A percentile compares a stretch with the other conserved stretches of the same genome.
Conservation (phyloP, 2,329 filamentous ascomycete genomes). For the Monilinia fructicola region DNA sequence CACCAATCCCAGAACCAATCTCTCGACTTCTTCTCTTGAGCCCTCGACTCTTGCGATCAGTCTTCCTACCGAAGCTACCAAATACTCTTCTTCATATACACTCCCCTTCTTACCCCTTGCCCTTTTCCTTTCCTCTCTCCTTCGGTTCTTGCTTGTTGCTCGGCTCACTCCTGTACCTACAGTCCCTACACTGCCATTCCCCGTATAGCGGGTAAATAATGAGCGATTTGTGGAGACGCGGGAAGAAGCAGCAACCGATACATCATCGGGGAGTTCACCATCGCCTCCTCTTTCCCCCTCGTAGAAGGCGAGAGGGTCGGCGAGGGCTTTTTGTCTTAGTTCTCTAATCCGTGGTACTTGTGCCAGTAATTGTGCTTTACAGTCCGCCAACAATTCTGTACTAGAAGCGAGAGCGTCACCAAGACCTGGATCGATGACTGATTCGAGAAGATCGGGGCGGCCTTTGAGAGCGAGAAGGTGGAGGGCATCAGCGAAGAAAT, state of each 20-base stretch:
- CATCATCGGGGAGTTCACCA: slow-evolving; percentile 81
- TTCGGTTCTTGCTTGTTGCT: slow-evolving; percentile 82
- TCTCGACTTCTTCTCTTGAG: slow-evolving; percentile 66
- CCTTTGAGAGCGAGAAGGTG: slow-evolving; percentile 65
- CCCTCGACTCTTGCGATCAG: slow-evolving; percentile 80
- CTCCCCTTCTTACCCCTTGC: slow-evolving; percentile 94
- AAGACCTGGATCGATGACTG: slow-evolving; percentile 73
- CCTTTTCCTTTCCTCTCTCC: slow-evolving; percentile 90
- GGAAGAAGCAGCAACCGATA: slow-evolving; percentile 82
- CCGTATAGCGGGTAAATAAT: slow-evolving; percentile 90
- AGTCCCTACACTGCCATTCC: slow-evolving; percentile 57
- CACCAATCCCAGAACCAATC: slow-evolving; percentile 74
- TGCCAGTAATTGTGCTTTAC: slow-evolving; percentile 77
- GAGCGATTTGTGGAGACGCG: slow-evolving; percentile 79
- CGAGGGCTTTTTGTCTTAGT: slow-evolving; percentile 74
- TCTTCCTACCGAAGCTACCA: slow-evolving; percentile 81
- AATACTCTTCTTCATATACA: slow-evolving; percentile 96
- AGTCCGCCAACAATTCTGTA: slow-evolving; percentile 91
- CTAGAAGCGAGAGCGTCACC: slow-evolving; percentile 77
- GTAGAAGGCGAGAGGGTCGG: slow-evolving; percentile 86
- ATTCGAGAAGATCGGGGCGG: slow-evolving; percentile 60
- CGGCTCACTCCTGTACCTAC: slow-evolving; percentile 71
- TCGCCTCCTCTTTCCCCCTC: slow-evolving; percentile 68
- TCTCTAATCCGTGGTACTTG: slow-evolving; percentile 86
- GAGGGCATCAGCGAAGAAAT: slow-evolving; percentile 85